Evolutionary conservation across 1,139 yeast genomes (phyloP).

Genomic region (Hemisphaericaspora subhashii): DNA sequence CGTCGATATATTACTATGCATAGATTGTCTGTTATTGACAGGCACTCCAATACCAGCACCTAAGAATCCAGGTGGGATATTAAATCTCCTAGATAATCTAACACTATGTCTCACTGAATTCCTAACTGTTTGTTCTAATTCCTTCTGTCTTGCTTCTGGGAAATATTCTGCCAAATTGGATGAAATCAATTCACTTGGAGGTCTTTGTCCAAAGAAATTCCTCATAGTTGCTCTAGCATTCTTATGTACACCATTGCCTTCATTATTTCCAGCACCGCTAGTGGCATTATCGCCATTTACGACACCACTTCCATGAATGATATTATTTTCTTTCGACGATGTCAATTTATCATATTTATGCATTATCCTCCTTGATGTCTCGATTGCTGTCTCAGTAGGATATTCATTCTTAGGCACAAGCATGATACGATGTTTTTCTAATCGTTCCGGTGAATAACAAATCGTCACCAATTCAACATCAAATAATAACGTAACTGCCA

Average conservation of each 20-base stretch:
- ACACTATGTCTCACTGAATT: conserved; percentile 81
- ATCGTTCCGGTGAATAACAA: conserved; percentile 72
- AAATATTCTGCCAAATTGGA: conserved; percentile 88
- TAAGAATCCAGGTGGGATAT: conserved; percentile 25
- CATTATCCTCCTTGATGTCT: conserved; percentile 52
- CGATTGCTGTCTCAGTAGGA: conserved; percentile 66
- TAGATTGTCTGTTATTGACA: conserved; percentile 23
- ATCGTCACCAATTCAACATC: conserved; percentile 83
- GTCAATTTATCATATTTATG: conserved; percentile 28
- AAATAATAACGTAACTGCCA: conserved; percentile 50
- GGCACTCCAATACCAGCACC: conserved; percentile 16
- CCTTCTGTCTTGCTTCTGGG: conserved; percentile 76
- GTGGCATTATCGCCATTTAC: not conserved
- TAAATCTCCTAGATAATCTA: conserved; percentile 49
- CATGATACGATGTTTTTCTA: conserved; percentile 72
- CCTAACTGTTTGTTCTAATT: conserved; percentile 76
- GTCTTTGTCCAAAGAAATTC: conserved; percentile 82
- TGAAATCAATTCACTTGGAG: conserved; percentile 90
- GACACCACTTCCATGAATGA: conserved; percentile 12
- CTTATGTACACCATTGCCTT: not conserved
- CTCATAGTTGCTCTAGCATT: conserved; percentile 32
- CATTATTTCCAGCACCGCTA: not conserved
- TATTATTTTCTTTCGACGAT: conserved; percentile 9
- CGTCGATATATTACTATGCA: conserved; percentile 24
- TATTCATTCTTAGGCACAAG: conserved; percentile 62